These are phyloP conservation scores for Yamadazyma mexicana DNA, from an alignment of 1,139 yeast species.

Conservation along the genomic window DNA sequence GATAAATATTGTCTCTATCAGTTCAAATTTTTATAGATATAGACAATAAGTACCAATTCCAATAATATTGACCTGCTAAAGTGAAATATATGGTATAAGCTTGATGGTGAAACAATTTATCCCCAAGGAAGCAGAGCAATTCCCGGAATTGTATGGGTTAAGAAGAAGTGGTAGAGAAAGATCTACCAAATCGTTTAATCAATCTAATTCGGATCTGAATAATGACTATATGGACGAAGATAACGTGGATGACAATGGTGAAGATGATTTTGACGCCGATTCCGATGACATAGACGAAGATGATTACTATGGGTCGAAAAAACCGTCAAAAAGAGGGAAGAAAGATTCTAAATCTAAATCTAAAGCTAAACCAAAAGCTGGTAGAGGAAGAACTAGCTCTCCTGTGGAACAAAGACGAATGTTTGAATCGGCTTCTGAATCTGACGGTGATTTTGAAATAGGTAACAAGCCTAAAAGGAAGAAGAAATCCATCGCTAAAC, in stretches of 20 bases:
- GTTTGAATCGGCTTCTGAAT: constrained; percentile 25
- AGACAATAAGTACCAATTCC: background rate
- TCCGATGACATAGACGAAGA: constrained; percentile 26
- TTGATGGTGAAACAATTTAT: constrained; percentile 13
- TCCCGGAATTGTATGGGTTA: constrained; percentile 91
- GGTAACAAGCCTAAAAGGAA: constrained; percentile 18
- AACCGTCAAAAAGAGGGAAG: constrained; percentile 12
- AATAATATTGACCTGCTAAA: background rate
- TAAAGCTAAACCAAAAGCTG: constrained; percentile 1
- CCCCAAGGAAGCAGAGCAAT: constrained; percentile 47
- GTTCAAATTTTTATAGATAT: background rate
- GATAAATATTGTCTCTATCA: constrained; percentile 1
- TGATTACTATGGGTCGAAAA: constrained; percentile 23
- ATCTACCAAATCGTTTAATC: constrained; percentile 32
- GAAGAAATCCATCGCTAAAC: constrained; percentile 15
- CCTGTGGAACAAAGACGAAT: constrained; percentile 15
- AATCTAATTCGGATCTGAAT: constrained; percentile 27
- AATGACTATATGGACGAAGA: constrained; percentile 20
- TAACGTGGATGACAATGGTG: constrained; percentile 13
- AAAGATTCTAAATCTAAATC: constrained; percentile 4
- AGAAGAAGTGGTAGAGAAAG: constrained; percentile 83
- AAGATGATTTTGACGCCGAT: constrained; percentile 24
- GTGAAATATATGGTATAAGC: background rate
- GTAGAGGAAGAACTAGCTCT: constrained; percentile 9
- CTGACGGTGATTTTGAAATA: constrained; percentile 20